Percentiles rank a stretch among this genome's conserved stretches.
These are phyloP conservation scores for Camellia oleifera DNA, from an alignment of 179 eudicot species.

Conservation along the genomic window DNA sequence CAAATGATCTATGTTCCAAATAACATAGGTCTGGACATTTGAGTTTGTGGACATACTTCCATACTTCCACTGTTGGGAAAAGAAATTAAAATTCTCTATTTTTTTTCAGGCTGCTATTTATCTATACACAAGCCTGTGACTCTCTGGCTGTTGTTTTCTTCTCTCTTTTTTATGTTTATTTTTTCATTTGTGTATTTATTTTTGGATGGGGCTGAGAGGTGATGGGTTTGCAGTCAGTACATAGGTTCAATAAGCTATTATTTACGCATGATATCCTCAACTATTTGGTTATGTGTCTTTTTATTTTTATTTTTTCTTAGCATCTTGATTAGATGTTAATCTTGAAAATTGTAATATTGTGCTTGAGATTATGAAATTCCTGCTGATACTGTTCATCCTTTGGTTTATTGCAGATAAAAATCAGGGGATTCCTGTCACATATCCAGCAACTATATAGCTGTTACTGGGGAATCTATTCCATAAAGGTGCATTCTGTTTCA, in stretches of 20 bases:
- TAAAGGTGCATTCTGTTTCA: constrained; percentile 53
- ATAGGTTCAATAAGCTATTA: neutral
- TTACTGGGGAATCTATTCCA: constrained; percentile 77
- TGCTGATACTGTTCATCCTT: constrained; percentile 18
- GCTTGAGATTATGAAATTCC: neutral
- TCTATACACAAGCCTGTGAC: neutral
- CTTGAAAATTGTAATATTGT: neutral
- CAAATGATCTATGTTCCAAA: too few relatives aligned
- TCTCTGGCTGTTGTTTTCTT: neutral
- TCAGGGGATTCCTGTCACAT: constrained; percentile 75
- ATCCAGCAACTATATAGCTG: constrained; percentile 62
- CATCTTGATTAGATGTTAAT: neutral
- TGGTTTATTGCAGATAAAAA: constrained; percentile 59
- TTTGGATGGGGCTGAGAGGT: neutral
- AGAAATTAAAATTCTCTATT: neutral
- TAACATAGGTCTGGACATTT: neutral
- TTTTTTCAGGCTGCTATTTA: neutral
- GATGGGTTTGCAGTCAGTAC: neutral
- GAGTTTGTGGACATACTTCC: neutral
- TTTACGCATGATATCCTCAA: neutral
- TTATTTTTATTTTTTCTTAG: neutral
- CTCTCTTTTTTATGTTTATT: neutral
- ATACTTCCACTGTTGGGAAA: neutral
- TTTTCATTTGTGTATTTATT: neutral
- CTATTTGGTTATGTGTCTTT: neutral